Percentiles rank a stretch among this genome's conserved stretches.
phyloP scores from a whole-genome alignment of 352 stramenopile species.

The Lagenidium giganteum region DNA sequence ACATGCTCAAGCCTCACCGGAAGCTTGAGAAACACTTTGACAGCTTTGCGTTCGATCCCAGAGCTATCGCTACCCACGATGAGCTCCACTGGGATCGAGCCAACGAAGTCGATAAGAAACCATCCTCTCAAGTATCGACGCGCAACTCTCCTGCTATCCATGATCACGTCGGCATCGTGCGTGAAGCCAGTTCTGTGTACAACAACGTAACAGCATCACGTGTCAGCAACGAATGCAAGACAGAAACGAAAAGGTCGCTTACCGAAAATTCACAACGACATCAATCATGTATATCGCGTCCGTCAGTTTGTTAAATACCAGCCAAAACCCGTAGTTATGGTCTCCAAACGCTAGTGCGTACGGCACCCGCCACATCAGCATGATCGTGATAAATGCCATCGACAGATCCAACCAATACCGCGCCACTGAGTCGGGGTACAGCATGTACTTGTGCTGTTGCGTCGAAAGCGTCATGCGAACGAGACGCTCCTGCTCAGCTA shows the following conservation, averaged over 20 bases:
- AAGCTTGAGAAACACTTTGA: slow-evolving; percentile 46
- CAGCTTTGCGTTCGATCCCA: slow-evolving; percentile 40
- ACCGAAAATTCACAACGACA: slow-evolving; percentile 49
- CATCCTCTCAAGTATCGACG: slow-evolving; percentile 39
- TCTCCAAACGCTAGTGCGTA: slow-evolving; percentile 47
- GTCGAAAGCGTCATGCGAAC: slow-evolving; percentile 24
- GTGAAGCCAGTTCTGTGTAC: slow-evolving; percentile 39
- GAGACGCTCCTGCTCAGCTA: slow-evolving; percentile 35
- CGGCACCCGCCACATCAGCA: slow-evolving; percentile 45
- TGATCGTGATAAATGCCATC: slow-evolving; percentile 34
- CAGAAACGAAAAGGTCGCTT: not conserved
- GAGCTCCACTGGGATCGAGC: slow-evolving; percentile 44
- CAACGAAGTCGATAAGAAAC: slow-evolving; percentile 43
- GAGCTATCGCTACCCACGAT: slow-evolving; percentile 21
- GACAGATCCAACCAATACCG: slow-evolving; percentile 45
- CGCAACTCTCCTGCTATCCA: slow-evolving; percentile 43
- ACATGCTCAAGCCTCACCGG: not conserved
- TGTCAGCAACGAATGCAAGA: not conserved
- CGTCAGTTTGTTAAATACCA: slow-evolving; percentile 34
- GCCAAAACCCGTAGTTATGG: slow-evolving; percentile 26
- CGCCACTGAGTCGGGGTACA: slow-evolving; percentile 29
- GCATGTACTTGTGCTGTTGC: slow-evolving; percentile 33
- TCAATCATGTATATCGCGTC: slow-evolving; percentile 47
- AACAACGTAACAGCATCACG: not conserved
- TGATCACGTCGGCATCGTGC: slow-evolving; percentile 39